Base-by-base conservation (phyloP, 1,284 basidiomycete genomes). In the Ceratobasidium sp. region DNA sequence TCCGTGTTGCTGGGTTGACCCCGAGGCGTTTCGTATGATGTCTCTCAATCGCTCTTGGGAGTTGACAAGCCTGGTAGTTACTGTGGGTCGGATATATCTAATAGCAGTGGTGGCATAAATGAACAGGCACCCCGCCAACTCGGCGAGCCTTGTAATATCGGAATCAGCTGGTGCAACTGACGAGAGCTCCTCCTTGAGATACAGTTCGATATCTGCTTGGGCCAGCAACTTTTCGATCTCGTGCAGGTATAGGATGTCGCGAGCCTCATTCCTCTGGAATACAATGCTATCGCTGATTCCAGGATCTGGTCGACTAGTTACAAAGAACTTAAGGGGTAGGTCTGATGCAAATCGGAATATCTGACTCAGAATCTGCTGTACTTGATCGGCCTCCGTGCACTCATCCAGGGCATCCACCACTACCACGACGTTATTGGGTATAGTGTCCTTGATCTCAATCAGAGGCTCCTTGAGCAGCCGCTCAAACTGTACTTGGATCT, bases 141-240 rank as follows among this genome's bases (percentile, higher is more conserved):
- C 43, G 13, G 32, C 57, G 38, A 60, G 57, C 13, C 10, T 15
- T 13, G n/a, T 5, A 40, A 60, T n/a, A n/a, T 32, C 6, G 17
- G 42, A 20, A 4, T 1, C 27, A 8, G 43, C 3, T 1, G 22
- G 25, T 10, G 27, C 7, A 5, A 49, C 15, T 2, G 38, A 40
- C 3, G 20, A 8, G 29, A 60, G 57, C 32, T 60, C 43, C 13
- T 25, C 57, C 43, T 34, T 34, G 2, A 60, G 29, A 35, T 47
- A 60, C n/a, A 43, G 32, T 31, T 32, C 31, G 57, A 71, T 71
- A 25, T 71, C 70, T 0, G 49, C 43, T 22, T 69, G 31, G 10
- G 67, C 68, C 3, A 71, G 43, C 20, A 68, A 71, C 12, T 31
- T 27, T 27, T 71, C 70, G 34, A 71, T 68, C 49, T 71, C 55